A percentile compares a stretch with the other conserved stretches of the same genome.
These are phyloP conservation scores for Vitellaria paradoxa DNA, from an alignment of 179 eudicot genomes.

Conservation along the genomic window DNA sequence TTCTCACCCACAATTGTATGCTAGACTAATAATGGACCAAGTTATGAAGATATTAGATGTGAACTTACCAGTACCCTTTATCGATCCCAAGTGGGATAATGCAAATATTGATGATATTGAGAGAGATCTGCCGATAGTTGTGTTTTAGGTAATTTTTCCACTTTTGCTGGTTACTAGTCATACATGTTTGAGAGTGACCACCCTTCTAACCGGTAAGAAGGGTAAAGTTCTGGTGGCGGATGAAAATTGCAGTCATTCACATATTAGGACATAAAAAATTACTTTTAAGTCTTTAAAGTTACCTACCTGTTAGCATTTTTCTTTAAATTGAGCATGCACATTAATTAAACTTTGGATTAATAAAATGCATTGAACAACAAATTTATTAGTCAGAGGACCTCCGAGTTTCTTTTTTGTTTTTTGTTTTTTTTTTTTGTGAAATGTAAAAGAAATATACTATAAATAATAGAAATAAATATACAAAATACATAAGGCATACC, in stretches of 20 bases:
- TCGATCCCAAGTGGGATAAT: slow-evolving; percentile 66
- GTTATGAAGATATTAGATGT: slow-evolving; percentile 75
- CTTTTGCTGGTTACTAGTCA: slow-evolving; percentile 60
- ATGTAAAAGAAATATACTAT: too few relatives aligned
- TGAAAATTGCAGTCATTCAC: not conserved
- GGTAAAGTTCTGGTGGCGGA: slow-evolving; percentile 15
- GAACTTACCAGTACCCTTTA: slow-evolving; percentile 63
- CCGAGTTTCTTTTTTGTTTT: not conserved
- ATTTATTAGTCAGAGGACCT: too few relatives aligned
- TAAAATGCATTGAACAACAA: too few relatives aligned
- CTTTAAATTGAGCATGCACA: not conserved
- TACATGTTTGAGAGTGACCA: slow-evolving; percentile 30
- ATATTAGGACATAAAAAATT: not conserved
- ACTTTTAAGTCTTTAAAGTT: not conserved
- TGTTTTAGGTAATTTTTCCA: slow-evolving; percentile 67
- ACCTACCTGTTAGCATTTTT: not conserved
- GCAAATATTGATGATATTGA: slow-evolving; percentile 53
- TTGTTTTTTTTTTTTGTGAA: too few relatives aligned
- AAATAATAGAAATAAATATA: too few relatives aligned
- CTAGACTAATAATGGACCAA: slow-evolving; percentile 24
- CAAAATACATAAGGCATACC: too few relatives aligned
- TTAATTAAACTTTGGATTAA: slow-evolving; percentile 16
- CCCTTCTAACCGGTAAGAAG: slow-evolving; percentile 19
- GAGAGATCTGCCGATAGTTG: slow-evolving; percentile 69
- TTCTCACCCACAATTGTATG: slow-evolving; percentile 36